Evolutionary conservation across 2,329 filamentous ascomycete genomes (phyloP).

Genomic region (Stagonosporopsis rhizophila): DNA sequence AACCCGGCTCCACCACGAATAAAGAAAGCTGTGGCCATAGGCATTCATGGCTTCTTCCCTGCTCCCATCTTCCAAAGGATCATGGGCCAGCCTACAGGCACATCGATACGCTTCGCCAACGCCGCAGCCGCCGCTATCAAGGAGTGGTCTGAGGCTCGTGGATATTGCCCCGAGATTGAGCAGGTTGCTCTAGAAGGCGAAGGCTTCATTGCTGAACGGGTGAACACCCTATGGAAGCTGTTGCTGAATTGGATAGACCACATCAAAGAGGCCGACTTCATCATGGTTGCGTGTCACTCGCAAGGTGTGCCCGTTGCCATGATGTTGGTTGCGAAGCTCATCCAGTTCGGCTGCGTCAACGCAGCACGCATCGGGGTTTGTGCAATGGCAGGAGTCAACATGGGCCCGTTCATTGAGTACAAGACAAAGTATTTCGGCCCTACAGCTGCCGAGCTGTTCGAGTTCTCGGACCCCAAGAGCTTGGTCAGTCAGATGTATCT

Average conservation of each 20-base stretch:
- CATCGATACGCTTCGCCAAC: conserved; percentile 90
- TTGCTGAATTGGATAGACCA: conserved; percentile 94
- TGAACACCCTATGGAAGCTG: conserved; percentile 92
- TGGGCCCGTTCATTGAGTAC: conserved; percentile 92
- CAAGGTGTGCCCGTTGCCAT: conserved; percentile 94
- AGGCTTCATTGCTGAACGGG: conserved; percentile 86
- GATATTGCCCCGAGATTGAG: conserved; percentile 82
- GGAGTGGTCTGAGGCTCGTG: conserved; percentile 74
- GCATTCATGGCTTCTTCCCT: conserved; percentile 93
- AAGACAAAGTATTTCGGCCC: conserved; percentile 88
- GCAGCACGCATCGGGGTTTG: conserved; percentile 80
- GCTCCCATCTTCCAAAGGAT: conserved; percentile 86
- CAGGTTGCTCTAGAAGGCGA: conserved; percentile 95
- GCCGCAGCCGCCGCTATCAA: conserved; percentile 84
- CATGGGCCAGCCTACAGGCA: conserved; percentile 93
- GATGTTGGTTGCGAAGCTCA: conserved; percentile 91
- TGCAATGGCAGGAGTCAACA: conserved; percentile 87
- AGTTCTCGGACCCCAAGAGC: conserved; percentile 84
- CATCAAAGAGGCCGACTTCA: conserved; percentile 84
- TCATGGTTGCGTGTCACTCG: conserved; percentile 91
- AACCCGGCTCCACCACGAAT: conserved; percentile 73
- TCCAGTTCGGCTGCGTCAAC: conserved; percentile 85
- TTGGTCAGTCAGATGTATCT: conserved; percentile 83
- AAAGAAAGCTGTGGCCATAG: conserved; percentile 88
- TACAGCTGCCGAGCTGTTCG: conserved; percentile 91